Base-by-base conservation (phyloP, 2,329 filamentous ascomycete genomes). In the Aspergillus texensis region DNA sequence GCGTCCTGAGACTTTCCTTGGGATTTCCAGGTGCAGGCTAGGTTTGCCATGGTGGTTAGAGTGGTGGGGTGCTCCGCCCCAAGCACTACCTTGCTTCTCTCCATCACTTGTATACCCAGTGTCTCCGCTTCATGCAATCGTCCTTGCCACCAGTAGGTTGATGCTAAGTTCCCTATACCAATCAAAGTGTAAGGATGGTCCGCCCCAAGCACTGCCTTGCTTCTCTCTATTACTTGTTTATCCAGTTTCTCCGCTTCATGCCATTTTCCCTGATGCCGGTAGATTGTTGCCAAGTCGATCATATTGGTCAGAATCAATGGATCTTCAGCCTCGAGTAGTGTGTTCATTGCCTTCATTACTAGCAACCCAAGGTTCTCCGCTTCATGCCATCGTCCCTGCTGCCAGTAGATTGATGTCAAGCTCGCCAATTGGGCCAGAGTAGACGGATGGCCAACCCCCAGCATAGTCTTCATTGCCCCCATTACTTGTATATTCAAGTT, bases 321-420 rank as follows among this genome's bases (percentile, higher is more conserved):
- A n/a, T n/a, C n/a, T n/a, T n/a, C n/a, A n/a, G n/a, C n/a, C n/a
- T n/a, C n/a, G n/a, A n/a, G n/a, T n/a, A n/a, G n/a, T n/a, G n/a
- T n/a, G n/a, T n/a, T n/a, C 1, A 2, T 32, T 32, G 0, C 0
- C 0, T 32, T 2, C 9, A 32, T 32, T 2, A 32, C n/a, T n/a
- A n/a, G n/a, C n/a, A n/a, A n/a, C n/a, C n/a, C n/a, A n/a, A n/a
- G n/a, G n/a, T n/a, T n/a, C n/a, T n/a, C 30, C 5, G 64, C 63
- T 61, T 71, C 66, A 4, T 62, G 21, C 48, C 30, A 58, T 57
- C 66, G 62, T 43, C 62, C 65, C 53, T 69, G n/a, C n/a, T n/a
- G n/a, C n/a, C n/a, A n/a, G n/a, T n/a, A n/a, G n/a, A n/a, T n/a
- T n/a, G n/a, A n/a, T n/a, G n/a, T n/a, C n/a, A n/a, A n/a, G n/a